Percentiles rank a stretch among this genome's conserved stretches.
Conservation (phyloP, 306 rosid genomes). For the Bauhinia variegata region DNA sequence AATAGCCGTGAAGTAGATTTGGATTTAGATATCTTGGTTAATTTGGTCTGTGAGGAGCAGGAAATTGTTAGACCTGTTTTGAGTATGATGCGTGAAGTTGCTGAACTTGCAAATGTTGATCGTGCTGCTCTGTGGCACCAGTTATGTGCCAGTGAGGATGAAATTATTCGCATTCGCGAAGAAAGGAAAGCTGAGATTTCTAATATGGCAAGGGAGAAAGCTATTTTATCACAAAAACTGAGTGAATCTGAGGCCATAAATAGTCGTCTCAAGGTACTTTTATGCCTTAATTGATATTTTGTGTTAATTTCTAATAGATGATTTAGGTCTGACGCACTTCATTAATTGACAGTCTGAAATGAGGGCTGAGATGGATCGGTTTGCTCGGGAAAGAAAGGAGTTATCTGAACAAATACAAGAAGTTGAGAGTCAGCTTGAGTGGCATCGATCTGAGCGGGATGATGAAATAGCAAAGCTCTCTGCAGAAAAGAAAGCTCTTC, state of each 20-base stretch:
- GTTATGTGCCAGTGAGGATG: conserved; percentile 92
- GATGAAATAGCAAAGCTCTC: conserved; percentile 73
- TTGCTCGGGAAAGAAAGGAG: conserved; percentile 88
- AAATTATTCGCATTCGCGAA: conserved; percentile 69
- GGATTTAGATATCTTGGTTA: conserved; percentile 83
- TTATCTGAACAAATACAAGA: conserved; percentile 79
- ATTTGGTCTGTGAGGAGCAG: conserved; percentile 87
- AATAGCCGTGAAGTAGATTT: conserved; percentile 71
- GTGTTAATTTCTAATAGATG: conserved; percentile 44
- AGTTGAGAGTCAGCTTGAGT: conserved; percentile 96
- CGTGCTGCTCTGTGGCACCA: conserved; percentile 98
- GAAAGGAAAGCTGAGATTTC: conserved; percentile 77
- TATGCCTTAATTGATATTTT: conserved; percentile 51
- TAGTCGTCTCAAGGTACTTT: conserved; percentile 85
- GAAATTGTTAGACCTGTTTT: conserved; percentile 78
- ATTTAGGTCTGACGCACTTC: conserved; percentile 50
- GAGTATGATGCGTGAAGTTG: conserved; percentile 93
- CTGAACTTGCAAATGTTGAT: conserved; percentile 88
- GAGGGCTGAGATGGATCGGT: conserved; percentile 84
- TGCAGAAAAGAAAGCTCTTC: conserved; percentile 85
- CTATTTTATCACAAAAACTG: conserved; percentile 66
- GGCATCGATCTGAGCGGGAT: conserved; percentile 96
- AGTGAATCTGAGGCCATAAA: conserved; percentile 77
- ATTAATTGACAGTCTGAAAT: conserved; percentile 84
- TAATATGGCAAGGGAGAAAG: conserved; percentile 65